phyloP scores from a whole-genome alignment of 805 yeast species.

The Candida ovalis region DNA sequence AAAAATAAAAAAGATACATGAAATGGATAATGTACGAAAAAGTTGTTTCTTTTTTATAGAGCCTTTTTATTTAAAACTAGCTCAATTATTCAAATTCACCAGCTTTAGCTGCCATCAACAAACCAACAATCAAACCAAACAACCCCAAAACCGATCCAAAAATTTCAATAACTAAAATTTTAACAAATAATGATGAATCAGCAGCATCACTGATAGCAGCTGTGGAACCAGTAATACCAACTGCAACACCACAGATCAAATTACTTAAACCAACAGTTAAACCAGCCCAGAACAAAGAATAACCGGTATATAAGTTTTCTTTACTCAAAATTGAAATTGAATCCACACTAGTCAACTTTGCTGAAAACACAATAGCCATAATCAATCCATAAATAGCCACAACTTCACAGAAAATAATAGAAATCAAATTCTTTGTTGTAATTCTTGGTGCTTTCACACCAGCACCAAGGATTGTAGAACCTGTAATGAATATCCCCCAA shows the following conservation, averaged over 20 bases:
- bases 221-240: slow-evolving; percentile 97
- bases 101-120: slow-evolving; percentile 95
- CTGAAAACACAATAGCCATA: slow-evolving; percentile 94
- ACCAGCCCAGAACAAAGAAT: slow-evolving; percentile 97
- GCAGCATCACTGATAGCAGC: slow-evolving; percentile 99
- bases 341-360: slow-evolving; percentile 74
- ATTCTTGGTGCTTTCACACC: slow-evolving; percentile 98
- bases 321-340: slow-evolving; percentile 63
- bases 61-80: not conserved
- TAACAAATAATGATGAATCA: slow-evolving; percentile 89
- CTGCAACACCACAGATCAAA: slow-evolving; percentile 94
- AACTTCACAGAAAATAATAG: slow-evolving; percentile 97
- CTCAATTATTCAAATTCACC: slow-evolving; percentile 61
- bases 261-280: slow-evolving; percentile 91
- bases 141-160: slow-evolving; percentile 95
- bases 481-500: slow-evolving; percentile 98
- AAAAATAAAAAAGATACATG: not conserved
- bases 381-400: slow-evolving; percentile 98
- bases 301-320: slow-evolving; percentile 91
- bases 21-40: not conserved
- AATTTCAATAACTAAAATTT: slow-evolving; percentile 94
- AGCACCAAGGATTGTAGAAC: slow-evolving; percentile 92
- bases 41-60: not conserved
- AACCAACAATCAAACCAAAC: slow-evolving; percentile 93
- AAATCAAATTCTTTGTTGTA: slow-evolving; percentile 93